Conservation (phyloP, 345 rosid species). For the Balakata baccata region DNA sequence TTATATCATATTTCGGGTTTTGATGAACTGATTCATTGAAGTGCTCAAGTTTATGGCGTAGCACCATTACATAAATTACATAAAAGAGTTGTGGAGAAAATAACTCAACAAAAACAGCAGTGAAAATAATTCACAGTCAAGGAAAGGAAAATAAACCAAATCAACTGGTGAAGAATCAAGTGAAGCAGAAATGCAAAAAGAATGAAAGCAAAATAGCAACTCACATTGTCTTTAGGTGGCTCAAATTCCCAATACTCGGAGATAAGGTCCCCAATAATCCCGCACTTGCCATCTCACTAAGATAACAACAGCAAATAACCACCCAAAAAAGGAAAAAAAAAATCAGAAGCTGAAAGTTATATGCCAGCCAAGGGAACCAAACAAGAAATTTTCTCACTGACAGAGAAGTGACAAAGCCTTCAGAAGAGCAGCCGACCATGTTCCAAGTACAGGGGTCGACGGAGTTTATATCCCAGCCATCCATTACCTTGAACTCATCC, state of each 20-base stretch:
- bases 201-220: conserved; percentile 13
- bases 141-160: background rate
- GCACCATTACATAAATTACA: too few relatives aligned
- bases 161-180: background rate
- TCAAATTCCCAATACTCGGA: conserved; percentile 68
- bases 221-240: conserved; percentile 71
- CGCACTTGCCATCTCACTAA: conserved; percentile 76
- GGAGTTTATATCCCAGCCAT: conserved; percentile 92
- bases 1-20: background rate
- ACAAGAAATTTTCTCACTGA: conserved; percentile 32
- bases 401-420: conserved; percentile 80
- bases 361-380: conserved; percentile 5
- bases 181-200: background rate
- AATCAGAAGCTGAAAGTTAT: background rate
- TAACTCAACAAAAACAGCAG: too few relatives aligned
- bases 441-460: conserved; percentile 99
- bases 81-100: too few relatives aligned
- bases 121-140: background rate
- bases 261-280: conserved; percentile 76
- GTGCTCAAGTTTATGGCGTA: too few relatives aligned
- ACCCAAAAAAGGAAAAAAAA: background rate
- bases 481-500: conserved; percentile 58
- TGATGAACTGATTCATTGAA: background rate
- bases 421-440: conserved; percentile 82
- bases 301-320: conserved; percentile 8